These are phyloP conservation scores for Lolium rigidum DNA, from an alignment of 176 grass and related monocot species.

Conservation along the genomic window DNA sequence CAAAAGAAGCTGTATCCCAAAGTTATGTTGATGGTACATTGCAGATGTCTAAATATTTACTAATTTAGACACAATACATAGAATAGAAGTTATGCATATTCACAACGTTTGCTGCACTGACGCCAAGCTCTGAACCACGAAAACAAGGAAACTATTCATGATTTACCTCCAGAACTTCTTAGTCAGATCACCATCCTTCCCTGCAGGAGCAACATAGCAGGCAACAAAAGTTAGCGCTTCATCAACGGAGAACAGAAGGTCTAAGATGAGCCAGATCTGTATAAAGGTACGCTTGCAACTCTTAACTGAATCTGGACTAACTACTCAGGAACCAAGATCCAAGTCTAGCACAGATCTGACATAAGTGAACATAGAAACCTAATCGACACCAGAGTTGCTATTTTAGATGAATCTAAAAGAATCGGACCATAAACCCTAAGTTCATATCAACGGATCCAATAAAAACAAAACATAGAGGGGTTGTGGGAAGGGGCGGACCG, in stretches of 20 bases:
- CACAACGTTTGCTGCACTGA: background rate
- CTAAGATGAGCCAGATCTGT: background rate
- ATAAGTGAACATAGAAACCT: background rate
- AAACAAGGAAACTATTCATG: constrained; percentile 17
- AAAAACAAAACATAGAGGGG: background rate
- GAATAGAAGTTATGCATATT: background rate
- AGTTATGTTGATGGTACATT: background rate
- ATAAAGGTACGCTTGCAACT: background rate
- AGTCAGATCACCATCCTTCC: constrained; percentile 83
- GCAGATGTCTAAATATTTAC: background rate
- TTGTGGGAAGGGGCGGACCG: constrained; percentile 49
- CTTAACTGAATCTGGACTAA: background rate
- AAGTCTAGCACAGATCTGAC: background rate
- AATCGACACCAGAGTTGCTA: background rate
- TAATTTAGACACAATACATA: background rate
- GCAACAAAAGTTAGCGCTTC: constrained; percentile 6
- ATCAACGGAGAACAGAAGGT: background rate
- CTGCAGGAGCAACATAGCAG: constrained; percentile 47
- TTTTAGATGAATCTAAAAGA: constrained; percentile 35
- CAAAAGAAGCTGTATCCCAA: background rate
- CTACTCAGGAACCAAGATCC: background rate
- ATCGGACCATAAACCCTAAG: background rate
- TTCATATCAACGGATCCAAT: constrained; percentile 17
- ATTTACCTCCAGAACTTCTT: constrained; percentile 97
- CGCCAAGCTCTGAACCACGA: background rate